Conservation (phyloP, 768 basidiomycete species). For the Mycena vitilis region DNA sequence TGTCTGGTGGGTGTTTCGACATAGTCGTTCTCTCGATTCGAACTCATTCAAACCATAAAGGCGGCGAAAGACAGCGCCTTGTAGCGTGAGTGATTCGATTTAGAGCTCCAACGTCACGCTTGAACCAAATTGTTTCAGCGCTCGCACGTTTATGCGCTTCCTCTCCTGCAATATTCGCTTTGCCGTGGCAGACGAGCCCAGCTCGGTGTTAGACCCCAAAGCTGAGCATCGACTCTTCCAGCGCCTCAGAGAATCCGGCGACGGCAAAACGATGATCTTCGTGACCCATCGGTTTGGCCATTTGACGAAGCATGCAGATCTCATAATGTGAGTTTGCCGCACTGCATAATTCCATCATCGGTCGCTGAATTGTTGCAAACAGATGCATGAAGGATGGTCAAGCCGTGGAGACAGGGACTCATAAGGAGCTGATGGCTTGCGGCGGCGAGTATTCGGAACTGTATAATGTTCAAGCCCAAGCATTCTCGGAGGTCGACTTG, state of each 20-base stretch:
- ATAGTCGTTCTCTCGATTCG: too few species aligned
- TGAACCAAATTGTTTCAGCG: background rate
- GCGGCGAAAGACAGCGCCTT: conserved; percentile 30
- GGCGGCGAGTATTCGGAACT: background rate
- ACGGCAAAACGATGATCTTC: conserved; percentile 29
- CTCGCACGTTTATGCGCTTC: conserved; percentile 33
- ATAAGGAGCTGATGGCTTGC: background rate
- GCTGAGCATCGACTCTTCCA: conserved; percentile 28
- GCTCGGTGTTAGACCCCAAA: conserved; percentile 29
- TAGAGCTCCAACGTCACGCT: background rate
- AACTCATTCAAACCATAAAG: background rate
- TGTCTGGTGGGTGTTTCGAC: conserved; percentile 14
- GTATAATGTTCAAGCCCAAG: background rate
- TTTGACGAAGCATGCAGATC: conserved; percentile 30
- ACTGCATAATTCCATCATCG: background rate
- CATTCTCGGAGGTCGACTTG: background rate
- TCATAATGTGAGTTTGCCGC: conserved; percentile 13
- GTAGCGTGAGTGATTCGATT: conserved; percentile 25
- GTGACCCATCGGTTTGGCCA: conserved; percentile 30
- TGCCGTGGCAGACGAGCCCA: background rate
- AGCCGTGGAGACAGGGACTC: background rate
- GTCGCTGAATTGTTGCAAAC: background rate
- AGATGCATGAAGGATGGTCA: background rate
- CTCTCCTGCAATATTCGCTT: conserved; percentile 17
- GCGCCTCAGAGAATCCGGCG: conserved; percentile 1